phyloP scores from a whole-genome alignment of 2,329 filamentous ascomycete genomes.

The Stagonosporopsis tanaceti region DNA sequence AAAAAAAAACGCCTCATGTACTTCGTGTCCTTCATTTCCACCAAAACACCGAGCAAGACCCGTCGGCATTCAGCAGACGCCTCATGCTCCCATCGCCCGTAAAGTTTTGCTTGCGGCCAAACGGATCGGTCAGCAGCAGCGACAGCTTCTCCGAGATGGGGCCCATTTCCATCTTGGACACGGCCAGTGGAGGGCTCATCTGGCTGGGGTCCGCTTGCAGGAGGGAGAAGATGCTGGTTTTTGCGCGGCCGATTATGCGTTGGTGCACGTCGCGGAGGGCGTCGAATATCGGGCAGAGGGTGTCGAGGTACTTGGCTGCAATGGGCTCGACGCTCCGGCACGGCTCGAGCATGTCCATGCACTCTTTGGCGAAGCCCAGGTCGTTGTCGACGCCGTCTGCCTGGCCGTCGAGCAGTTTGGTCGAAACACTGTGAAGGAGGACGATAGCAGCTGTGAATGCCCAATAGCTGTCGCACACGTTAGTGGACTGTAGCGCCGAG shows the following conservation, averaged over 20 bases:
- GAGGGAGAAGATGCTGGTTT: constrained; percentile 47
- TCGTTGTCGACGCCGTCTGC: constrained; percentile 42
- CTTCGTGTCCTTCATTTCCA: constrained; percentile 35
- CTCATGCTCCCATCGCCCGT: constrained; percentile 34
- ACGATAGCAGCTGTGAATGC: constrained; percentile 46
- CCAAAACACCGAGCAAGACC: constrained; percentile 46
- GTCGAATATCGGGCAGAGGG: constrained; percentile 47
- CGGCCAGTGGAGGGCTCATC: constrained; percentile 38
- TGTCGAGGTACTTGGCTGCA: constrained; percentile 43
- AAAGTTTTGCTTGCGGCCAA: constrained; percentile 43
- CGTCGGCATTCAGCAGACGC: constrained; percentile 43
- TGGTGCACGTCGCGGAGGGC: constrained; percentile 43
- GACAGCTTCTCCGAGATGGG: constrained; percentile 48
- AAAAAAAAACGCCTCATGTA: not conserved
- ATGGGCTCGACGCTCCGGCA: constrained; percentile 45
- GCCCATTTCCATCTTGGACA: constrained; percentile 45
- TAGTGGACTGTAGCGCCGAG: not conserved
- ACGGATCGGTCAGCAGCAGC: constrained; percentile 45
- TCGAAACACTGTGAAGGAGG: constrained; percentile 46
- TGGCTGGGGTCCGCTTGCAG: constrained; percentile 36
- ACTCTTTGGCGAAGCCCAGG: constrained; percentile 44
- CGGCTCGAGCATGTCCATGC: constrained; percentile 47
- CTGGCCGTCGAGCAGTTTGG: constrained; percentile 45
- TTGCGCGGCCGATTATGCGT: constrained; percentile 40
- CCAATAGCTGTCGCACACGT: constrained; percentile 41